Evolutionary conservation across 306 rosid genomes (phyloP).

Genomic region (Senna siamea): DNA sequence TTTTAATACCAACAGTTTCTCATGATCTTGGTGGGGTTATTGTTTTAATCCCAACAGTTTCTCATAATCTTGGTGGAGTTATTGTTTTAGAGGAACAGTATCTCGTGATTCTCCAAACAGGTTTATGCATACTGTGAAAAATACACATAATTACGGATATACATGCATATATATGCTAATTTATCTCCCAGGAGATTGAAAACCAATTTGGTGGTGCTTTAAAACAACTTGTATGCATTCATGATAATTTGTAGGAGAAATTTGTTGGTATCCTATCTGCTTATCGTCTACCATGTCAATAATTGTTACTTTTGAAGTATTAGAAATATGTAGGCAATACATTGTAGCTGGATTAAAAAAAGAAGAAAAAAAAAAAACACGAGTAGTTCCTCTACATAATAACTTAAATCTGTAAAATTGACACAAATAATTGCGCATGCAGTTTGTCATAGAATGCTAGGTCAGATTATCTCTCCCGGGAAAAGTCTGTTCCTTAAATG

Average conservation of each 20-base stretch:
- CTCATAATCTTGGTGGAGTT: background rate
- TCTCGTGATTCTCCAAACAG: constrained; percentile 35
- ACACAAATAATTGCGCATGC: constrained; percentile 1
- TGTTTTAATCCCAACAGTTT: background rate
- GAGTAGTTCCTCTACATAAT: background rate
- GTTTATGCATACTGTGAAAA: constrained; percentile 10
- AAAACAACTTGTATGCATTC: constrained; percentile 5
- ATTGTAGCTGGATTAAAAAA: background rate
- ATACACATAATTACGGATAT: constrained; percentile 19
- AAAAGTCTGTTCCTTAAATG: background rate
- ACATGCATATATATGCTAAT: constrained; percentile 7
- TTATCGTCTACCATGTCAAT: background rate
- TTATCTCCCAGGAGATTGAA: constrained; percentile 18
- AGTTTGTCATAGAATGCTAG: background rate
- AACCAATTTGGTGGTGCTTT: constrained; percentile 23
- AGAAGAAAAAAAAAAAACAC: background rate
- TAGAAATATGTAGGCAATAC: background rate
- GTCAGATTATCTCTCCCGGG: constrained; percentile 5
- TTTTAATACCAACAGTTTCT: background rate
- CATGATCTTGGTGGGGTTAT: background rate
- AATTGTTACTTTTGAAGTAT: background rate
- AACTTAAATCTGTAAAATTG: background rate
- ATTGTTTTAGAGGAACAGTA: constrained; percentile 9
- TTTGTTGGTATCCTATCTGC: constrained; percentile 4
- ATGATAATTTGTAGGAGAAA: background rate